phyloP scores from a whole-genome alignment of 2,329 filamentous ascomycete genomes.

The Aureobasidium pullulans region DNA sequence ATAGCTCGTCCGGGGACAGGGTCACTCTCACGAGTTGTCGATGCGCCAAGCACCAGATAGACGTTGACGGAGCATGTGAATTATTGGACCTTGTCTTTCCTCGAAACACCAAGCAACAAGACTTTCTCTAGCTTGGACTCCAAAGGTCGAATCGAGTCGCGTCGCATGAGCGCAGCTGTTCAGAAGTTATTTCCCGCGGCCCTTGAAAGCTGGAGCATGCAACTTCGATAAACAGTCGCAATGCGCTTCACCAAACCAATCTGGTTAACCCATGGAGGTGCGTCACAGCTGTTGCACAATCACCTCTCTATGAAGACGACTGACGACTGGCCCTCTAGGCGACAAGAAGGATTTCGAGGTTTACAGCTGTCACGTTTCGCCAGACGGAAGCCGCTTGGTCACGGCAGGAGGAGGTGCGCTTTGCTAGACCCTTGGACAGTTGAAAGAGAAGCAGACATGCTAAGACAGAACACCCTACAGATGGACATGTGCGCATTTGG shows the following conservation, averaged over 20 bases:
- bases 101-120: background rate
- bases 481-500: conserved; percentile 97
- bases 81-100: background rate
- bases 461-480: conserved; percentile 35
- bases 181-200: background rate
- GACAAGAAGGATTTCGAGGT: conserved; percentile 98
- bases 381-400: conserved; percentile 83
- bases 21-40: background rate
- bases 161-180: background rate
- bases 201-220: conserved; percentile 5
- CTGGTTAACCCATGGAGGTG: conserved; percentile 91
- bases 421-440: background rate
- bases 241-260: conserved; percentile 77
- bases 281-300: conserved; percentile 18
- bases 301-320: background rate
- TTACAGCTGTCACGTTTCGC: conserved; percentile 95
- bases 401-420: conserved; percentile 82
- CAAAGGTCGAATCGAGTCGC: background rate
- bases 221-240: conserved; percentile 6
- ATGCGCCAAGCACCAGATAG: conserved; percentile 2
- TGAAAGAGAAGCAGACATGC: background rate
- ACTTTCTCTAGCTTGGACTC: background rate
- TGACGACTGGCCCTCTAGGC: conserved; percentile 41
- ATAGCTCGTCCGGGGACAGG: background rate
- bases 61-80: conserved; percentile 10